Evolutionary conservation across 441 rosid species (phyloP).

Genomic region (Francoa sonchifolia): DNA sequence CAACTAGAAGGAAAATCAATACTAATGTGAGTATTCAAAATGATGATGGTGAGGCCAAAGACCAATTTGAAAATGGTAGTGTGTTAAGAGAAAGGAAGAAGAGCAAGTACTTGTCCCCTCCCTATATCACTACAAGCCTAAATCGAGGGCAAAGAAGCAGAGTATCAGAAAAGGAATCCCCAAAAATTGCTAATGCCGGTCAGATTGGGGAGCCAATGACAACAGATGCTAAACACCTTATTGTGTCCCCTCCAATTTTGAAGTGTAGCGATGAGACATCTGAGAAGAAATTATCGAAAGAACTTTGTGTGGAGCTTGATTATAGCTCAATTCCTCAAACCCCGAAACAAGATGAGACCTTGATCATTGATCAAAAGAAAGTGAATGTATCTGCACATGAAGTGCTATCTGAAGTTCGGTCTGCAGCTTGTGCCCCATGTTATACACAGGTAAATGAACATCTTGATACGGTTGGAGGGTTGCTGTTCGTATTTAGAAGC

Average conservation of each 20-base stretch:
- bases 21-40: constrained; percentile 1
- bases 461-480: constrained; percentile 34
- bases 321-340: constrained; percentile 19
- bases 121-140: constrained; percentile 45
- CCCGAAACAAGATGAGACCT: constrained; percentile 15
- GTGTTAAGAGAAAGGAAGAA: constrained; percentile 61
- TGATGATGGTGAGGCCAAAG: constrained; percentile 19
- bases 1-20: too few relatives aligned
- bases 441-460: constrained; percentile 22
- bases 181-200: constrained; percentile 19
- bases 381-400: constrained; percentile 33
- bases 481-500: constrained; percentile 52
- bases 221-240: constrained; percentile 16
- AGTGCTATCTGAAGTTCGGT: constrained; percentile 32
- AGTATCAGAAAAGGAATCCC: constrained; percentile 27
- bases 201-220: constrained; percentile 20
- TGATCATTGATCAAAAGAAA: constrained; percentile 21
- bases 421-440: constrained; percentile 40
- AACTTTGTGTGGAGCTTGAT: constrained; percentile 13
- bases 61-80: constrained; percentile 16
- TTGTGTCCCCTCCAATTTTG: constrained; percentile 9
- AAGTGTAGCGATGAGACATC: constrained; percentile 11
- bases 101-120: constrained; percentile 79
- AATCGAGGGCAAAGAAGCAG: constrained; percentile 23
- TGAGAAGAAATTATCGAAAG: constrained; percentile 15